phyloP scores from a whole-genome alignment of 2,329 filamentous ascomycete species.

The Lachnellula subtilissima region DNA sequence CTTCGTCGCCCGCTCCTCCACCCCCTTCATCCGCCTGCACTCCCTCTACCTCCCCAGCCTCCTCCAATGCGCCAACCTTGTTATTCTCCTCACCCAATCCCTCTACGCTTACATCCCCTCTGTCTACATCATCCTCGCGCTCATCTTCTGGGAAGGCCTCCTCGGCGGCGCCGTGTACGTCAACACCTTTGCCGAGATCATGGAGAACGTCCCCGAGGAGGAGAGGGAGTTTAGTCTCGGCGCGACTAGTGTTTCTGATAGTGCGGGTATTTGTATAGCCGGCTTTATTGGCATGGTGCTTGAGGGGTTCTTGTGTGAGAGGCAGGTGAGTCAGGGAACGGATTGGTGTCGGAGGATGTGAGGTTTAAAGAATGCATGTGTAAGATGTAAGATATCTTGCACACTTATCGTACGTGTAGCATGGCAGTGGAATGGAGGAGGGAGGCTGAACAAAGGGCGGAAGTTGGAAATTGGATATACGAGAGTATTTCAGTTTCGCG shows the following conservation, averaged over 20 bases:
- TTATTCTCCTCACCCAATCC: conserved; percentile 69
- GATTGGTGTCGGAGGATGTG: conserved; percentile 55
- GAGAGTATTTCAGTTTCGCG: too few species aligned
- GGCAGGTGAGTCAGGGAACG: conserved; percentile 76
- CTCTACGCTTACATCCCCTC: conserved; percentile 76
- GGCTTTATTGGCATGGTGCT: conserved; percentile 78
- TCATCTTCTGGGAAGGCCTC: conserved; percentile 93
- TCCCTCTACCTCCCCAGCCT: conserved; percentile 76
- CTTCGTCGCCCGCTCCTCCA: conserved; percentile 88
- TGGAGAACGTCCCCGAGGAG: conserved; percentile 68
- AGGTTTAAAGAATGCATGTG: not conserved
- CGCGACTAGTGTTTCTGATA: conserved; percentile 88
- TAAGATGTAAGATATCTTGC: not conserved
- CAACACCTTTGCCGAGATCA: conserved; percentile 91
- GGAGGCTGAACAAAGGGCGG: not conserved
- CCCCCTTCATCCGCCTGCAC: conserved; percentile 78
- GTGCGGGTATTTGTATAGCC: conserved; percentile 82
- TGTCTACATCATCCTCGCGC: conserved; percentile 77
- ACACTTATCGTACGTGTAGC: not conserved
- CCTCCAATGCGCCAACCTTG: conserved; percentile 75
- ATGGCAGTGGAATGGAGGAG: not conserved
- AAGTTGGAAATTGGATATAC: too few species aligned
- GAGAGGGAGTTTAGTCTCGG: conserved; percentile 89
- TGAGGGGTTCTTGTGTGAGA: conserved; percentile 76
- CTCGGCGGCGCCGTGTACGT: conserved; percentile 91